Conservation (phyloP, 805 yeast species). For the Nakazawaea populi region DNA sequence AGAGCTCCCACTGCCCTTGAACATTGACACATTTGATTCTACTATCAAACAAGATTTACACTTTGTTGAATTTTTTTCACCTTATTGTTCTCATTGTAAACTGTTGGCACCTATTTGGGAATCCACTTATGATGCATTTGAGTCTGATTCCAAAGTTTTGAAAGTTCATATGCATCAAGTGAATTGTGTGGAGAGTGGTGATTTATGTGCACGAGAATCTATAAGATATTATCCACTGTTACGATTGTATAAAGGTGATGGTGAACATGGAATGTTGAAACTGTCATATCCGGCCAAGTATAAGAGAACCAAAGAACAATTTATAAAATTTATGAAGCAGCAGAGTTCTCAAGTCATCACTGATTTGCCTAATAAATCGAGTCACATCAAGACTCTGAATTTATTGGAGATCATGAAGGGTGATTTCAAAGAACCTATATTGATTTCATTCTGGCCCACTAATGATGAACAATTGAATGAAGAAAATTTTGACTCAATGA, state of each 20-base stretch:
- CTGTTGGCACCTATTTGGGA: constrained; percentile 81
- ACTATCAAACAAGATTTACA: constrained; percentile 50
- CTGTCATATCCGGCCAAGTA: constrained; percentile 42
- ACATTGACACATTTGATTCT: constrained; percentile 41
- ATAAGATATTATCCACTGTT: constrained; percentile 66
- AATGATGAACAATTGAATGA: constrained; percentile 32
- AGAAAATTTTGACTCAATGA: constrained; percentile 23
- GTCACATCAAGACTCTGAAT: constrained; percentile 27
- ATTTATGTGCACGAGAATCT: constrained; percentile 66
- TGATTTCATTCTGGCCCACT: constrained; percentile 66
- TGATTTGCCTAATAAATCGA: constrained; percentile 2
- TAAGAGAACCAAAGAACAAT: constrained; percentile 40
- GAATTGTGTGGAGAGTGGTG: constrained; percentile 83
- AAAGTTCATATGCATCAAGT: constrained; percentile 65
- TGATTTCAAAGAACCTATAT: constrained; percentile 37
- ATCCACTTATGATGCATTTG: constrained; percentile 46
- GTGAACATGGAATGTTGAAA: constrained; percentile 29
- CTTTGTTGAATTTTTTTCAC: constrained; percentile 85
- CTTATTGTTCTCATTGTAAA: constrained; percentile 81
- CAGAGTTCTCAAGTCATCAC: constrained; percentile 25
- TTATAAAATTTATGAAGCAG: constrained; percentile 48
- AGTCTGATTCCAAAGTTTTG: constrained; percentile 35
- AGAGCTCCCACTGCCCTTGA: constrained; percentile 46
- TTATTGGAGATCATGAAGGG: constrained; percentile 49
- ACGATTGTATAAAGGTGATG: constrained; percentile 60